These are phyloP conservation scores for Funneliformis mosseae DNA, from an alignment of 192 early-diverging fungal genomes.

Conservation along the genomic window DNA sequence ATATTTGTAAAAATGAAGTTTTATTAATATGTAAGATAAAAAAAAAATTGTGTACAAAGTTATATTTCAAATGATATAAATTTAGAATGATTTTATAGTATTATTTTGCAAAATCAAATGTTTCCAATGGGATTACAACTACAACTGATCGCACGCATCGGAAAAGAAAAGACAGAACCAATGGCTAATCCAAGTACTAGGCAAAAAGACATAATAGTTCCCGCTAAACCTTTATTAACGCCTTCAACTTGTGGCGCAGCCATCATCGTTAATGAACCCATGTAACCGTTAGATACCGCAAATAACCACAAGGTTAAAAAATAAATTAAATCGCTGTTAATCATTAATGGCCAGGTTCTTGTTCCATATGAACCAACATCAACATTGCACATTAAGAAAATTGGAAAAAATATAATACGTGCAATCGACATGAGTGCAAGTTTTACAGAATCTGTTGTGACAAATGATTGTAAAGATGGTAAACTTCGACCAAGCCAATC, in stretches of 20 bases:
- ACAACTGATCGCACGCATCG: constrained; percentile 46
- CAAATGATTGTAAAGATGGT: constrained; percentile 50
- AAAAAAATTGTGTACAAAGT: not conserved
- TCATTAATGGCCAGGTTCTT: constrained; percentile 44
- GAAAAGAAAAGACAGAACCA: constrained; percentile 64
- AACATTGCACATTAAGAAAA: constrained; percentile 73
- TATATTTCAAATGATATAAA: not conserved
- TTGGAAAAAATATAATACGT: constrained; percentile 64
- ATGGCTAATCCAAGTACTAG: constrained; percentile 67
- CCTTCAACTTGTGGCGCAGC: constrained; percentile 47
- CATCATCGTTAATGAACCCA: constrained; percentile 68
- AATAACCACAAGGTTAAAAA: constrained; percentile 60
- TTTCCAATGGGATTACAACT: constrained; percentile 18
- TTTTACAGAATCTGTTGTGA: constrained; percentile 49
- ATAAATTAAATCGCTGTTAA: constrained; percentile 51
- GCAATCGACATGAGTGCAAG: constrained; percentile 51
- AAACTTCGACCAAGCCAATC: constrained; percentile 70
- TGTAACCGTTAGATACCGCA: constrained; percentile 68
- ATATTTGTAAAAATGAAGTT: not conserved
- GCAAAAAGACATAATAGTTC: constrained; percentile 68
- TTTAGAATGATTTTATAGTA: no score
- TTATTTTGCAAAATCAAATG: not conserved
- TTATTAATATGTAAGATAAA: not conserved
- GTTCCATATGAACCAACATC: constrained; percentile 41
- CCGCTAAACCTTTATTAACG: constrained; percentile 56